Conservation (phyloP, 1,284 basidiomycete genomes). For the Retiboletus flavoniger region DNA sequence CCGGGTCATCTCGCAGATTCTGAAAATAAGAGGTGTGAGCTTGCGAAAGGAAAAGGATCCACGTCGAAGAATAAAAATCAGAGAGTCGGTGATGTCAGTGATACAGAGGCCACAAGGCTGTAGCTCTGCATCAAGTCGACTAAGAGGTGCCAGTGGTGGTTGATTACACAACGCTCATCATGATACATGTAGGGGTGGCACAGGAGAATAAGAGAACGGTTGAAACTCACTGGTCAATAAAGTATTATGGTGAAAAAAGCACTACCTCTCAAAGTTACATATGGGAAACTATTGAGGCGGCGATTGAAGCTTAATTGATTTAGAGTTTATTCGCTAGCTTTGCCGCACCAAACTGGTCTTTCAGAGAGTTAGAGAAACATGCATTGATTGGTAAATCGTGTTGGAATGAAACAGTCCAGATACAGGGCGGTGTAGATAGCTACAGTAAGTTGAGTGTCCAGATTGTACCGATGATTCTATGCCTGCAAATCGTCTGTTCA, state of each 20-base stretch:
- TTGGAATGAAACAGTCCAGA: not conserved
- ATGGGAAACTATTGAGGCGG: constrained; percentile 20
- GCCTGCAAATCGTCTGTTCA: constrained; percentile 14
- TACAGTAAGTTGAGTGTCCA: constrained; percentile 9
- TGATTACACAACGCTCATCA: constrained; percentile 77
- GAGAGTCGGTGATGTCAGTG: constrained; percentile 82
- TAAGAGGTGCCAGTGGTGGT: constrained; percentile 85
- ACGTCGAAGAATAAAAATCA: constrained; percentile 44
- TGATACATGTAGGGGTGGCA: constrained; percentile 27
- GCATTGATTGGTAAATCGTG: not conserved
- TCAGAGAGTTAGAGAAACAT: too few relatives aligned
- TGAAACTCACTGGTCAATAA: constrained; percentile 21
- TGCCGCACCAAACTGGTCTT: too few relatives aligned
- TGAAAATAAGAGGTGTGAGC: constrained; percentile 20
- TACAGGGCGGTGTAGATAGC: constrained; percentile 1
- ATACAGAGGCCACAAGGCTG: constrained; percentile 44
- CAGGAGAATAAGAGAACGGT: not conserved
- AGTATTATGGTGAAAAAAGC: not conserved
- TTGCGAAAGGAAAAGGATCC: constrained; percentile 1
- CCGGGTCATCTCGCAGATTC: not conserved
- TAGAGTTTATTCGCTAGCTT: too few relatives aligned
- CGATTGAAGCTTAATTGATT: constrained; percentile 12
- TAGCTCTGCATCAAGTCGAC: constrained; percentile 61
- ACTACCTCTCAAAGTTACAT: not conserved
- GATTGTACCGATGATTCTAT: not conserved